These are phyloP conservation scores for Wilcoxina mikolae DNA, from an alignment of 495 filamentous ascomycete genomes.

Conservation along the genomic window DNA sequence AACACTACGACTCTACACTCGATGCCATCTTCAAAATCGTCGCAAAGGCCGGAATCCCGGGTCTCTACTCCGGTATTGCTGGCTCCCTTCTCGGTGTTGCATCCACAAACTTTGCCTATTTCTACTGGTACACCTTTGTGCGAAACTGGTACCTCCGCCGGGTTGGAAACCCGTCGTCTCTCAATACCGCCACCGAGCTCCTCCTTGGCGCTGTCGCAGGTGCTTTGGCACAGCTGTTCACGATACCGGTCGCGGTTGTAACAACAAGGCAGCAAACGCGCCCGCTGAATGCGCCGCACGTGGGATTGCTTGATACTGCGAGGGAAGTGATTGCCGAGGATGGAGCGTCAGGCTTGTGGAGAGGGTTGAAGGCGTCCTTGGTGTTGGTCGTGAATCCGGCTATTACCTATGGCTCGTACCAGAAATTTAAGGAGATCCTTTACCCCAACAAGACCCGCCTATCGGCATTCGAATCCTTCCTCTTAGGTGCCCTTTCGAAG, in stretches of 20 bases:
- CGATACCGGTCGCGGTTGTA: conserved; percentile 86
- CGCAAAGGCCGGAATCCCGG: conserved; percentile 61
- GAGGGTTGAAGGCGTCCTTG: conserved; percentile 88
- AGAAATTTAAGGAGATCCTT: conserved; percentile 64
- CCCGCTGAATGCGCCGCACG: conserved; percentile 55
- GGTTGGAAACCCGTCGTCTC: conserved; percentile 40
- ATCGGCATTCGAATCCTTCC: conserved; percentile 80
- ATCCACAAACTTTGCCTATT: conserved; percentile 98
- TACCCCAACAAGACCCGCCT: conserved; percentile 67
- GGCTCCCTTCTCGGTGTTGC: conserved; percentile 82
- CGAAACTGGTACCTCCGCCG: conserved; percentile 66
- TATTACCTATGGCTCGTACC: conserved; percentile 96
- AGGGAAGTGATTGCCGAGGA: conserved; percentile 86
- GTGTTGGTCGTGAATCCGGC: conserved; percentile 93
- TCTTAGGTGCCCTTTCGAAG: conserved; percentile 88
- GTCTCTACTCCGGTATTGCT: conserved; percentile 78
- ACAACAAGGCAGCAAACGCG: conserved; percentile 95
- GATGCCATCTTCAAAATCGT: conserved; percentile 81
- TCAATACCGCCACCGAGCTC: conserved; percentile 75
- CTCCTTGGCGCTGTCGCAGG: conserved; percentile 76
- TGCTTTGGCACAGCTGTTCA: conserved; percentile 87
- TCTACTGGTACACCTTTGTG: conserved; percentile 96
- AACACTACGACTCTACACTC: conserved; percentile 70
- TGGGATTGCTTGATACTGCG: conserved; percentile 77
- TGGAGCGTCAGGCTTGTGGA: conserved; percentile 78